Percentiles rank a stretch among this genome's conserved stretches.
phyloP scores from a whole-genome alignment of 768 basidiomycete genomes.

The Termitomyces sp. region DNA sequence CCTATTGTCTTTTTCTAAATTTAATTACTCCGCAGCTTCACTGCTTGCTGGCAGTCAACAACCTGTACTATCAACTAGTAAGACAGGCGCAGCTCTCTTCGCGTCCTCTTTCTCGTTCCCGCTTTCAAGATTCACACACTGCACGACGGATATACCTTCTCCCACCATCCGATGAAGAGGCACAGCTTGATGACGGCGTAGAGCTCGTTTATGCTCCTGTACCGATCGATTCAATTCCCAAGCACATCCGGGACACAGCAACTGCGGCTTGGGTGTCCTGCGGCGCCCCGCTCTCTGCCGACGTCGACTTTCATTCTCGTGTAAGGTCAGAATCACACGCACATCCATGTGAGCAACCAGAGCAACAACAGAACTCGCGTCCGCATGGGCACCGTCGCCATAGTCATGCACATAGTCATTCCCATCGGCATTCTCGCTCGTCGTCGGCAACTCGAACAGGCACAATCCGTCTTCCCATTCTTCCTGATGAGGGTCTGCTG shows the following conservation, averaged over 20 bases:
- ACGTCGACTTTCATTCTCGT: slow-evolving; percentile 13
- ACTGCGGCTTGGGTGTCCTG: slow-evolving; percentile 66
- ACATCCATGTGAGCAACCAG: slow-evolving; percentile 18
- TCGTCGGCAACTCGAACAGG: slow-evolving; percentile 30
- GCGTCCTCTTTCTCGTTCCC: slow-evolving; percentile 19
- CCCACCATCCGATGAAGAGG: slow-evolving; percentile 28
- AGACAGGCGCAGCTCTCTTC: slow-evolving; percentile 26
- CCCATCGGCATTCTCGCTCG: slow-evolving; percentile 22
- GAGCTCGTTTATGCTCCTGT: slow-evolving; percentile 72
- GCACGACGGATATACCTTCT: slow-evolving; percentile 66
- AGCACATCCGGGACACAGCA: slow-evolving; percentile 48
- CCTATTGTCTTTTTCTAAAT: slow-evolving; percentile 9
- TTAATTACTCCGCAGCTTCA: slow-evolving; percentile 49
- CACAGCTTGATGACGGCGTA: slow-evolving; percentile 19
- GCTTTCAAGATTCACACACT: slow-evolving; percentile 20
- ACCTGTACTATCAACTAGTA: slow-evolving; percentile 54
- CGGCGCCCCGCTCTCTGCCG: slow-evolving; percentile 20
- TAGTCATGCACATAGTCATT: slow-evolving; percentile 22
- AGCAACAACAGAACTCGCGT: slow-evolving; percentile 18
- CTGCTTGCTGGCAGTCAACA: slow-evolving; percentile 71
- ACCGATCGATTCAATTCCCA: slow-evolving; percentile 51
- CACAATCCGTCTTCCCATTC: slow-evolving; percentile 41
- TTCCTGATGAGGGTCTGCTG: slow-evolving; percentile 43
- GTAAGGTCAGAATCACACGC: slow-evolving; percentile 20
- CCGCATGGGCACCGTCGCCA: slow-evolving; percentile 28